Conservation (phyloP, 2,329 filamentous ascomycete species). For the Podosphaera xanthii region DNA sequence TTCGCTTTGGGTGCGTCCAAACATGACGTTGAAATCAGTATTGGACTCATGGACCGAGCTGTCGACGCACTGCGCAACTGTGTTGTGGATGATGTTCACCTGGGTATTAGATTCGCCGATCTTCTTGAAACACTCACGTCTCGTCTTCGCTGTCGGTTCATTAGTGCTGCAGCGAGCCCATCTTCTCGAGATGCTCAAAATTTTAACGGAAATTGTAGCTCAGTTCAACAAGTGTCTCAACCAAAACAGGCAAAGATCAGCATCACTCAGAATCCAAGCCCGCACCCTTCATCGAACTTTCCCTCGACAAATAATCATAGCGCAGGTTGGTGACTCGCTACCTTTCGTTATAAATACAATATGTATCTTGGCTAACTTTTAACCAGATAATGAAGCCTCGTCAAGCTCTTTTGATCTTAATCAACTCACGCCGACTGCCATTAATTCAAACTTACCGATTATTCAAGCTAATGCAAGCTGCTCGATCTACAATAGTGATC, state of each 20-base stretch:
- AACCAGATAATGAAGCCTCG: conserved; percentile 23
- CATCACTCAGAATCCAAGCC: neutral
- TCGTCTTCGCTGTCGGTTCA: conserved; percentile 51
- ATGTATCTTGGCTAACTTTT: conserved; percentile 3
- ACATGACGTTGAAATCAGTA: conserved; percentile 52
- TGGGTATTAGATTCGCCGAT: conserved; percentile 66
- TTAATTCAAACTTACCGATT: conserved; percentile 23
- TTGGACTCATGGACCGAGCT: conserved; percentile 51
- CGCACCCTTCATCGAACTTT: neutral
- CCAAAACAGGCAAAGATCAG: neutral
- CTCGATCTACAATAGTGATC: neutral
- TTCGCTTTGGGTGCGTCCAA: conserved; percentile 63
- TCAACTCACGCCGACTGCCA: conserved; percentile 21
- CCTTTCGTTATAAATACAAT: conserved; percentile 3
- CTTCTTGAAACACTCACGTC: conserved; percentile 59
- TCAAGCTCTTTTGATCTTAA: conserved; percentile 39
- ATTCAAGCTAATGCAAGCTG: neutral
- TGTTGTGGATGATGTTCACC: conserved; percentile 65
- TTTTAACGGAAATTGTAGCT: conserved; percentile 11
- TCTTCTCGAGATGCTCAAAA: conserved; percentile 15
- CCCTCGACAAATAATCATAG: neutral
- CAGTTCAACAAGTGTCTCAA: conserved; percentile 13
- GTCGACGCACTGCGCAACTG: conserved; percentile 54
- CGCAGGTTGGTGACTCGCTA: too few species aligned
- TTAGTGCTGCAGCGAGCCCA: conserved; percentile 31